phyloP scores from a whole-genome alignment of 345 rosid species.

The Schrenkiella parvula region DNA sequence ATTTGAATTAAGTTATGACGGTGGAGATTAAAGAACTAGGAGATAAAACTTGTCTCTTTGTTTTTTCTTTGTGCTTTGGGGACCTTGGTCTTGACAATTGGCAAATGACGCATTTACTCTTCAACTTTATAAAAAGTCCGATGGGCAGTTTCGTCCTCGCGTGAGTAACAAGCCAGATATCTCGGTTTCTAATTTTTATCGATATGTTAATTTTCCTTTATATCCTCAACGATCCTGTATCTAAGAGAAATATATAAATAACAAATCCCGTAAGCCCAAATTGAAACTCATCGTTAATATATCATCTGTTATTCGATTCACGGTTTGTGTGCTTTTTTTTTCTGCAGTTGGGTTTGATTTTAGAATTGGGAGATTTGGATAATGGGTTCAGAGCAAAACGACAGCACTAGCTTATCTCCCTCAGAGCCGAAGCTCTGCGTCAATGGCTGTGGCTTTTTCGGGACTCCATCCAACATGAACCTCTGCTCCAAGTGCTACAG shows the following conservation, averaged over 20 bases:
- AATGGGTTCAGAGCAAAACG: constrained; percentile 83
- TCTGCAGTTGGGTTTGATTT: background rate
- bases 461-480: constrained; percentile 66
- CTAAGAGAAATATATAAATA: background rate
- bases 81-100: background rate
- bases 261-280: constrained; percentile 1
- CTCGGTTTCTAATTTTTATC: background rate
- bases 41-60: background rate
- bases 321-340: background rate
- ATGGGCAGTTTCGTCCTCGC: constrained; percentile 9
- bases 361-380: background rate
- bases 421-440: constrained; percentile 69
- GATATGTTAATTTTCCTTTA: background rate
- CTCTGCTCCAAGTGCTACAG: constrained; percentile 84
- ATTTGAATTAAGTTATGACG: background rate
- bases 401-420: constrained; percentile 58
- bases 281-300: background rate
- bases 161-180: constrained; percentile 30
- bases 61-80: background rate
- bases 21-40: background rate
- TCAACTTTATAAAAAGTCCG: background rate
- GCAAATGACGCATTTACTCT: constrained; percentile 18
- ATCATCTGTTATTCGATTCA: constrained; percentile 6
- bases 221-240: background rate
- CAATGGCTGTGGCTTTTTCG: constrained; percentile 80